Evolutionary conservation across 148 eudicot species (phyloP).

Genomic region (Rhododendron molle): DNA sequence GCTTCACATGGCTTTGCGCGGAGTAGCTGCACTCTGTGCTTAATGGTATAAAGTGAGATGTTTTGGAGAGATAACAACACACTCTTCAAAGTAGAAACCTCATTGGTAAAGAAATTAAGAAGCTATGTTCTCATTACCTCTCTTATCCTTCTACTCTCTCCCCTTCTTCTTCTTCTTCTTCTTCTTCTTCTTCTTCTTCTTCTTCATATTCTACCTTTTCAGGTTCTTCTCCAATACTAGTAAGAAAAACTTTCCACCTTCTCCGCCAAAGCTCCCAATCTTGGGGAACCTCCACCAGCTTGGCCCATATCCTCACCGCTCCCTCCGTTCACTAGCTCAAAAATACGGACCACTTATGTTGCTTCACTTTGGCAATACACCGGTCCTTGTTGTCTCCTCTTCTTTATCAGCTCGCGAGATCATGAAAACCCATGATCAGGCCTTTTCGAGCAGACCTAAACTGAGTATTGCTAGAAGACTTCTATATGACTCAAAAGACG

Average conservation of each 20-base stretch:
- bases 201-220: neutral
- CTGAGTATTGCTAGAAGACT: neutral
- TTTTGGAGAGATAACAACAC: too few species aligned
- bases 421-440: constrained; percentile 11
- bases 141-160: too few species aligned
- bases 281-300: constrained; percentile 32
- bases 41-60: too few species aligned
- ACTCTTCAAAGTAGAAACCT: too few species aligned
- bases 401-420: constrained; percentile 14
- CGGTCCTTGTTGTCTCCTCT: neutral
- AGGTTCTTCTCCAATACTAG: neutral
- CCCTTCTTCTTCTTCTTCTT: too few species aligned
- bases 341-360: neutral
- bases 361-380: constrained; percentile 24
- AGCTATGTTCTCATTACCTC: too few species aligned
- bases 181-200: too few species aligned
- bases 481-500: constrained; percentile 14
- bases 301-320: constrained; percentile 12
- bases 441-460: constrained; percentile 8
- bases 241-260: constrained; percentile 6
- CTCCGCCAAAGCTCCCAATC: neutral
- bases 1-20: too few species aligned
- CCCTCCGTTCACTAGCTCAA: constrained; percentile 18
- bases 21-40: too few species aligned
- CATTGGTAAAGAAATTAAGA: too few species aligned